Base-by-base conservation (phyloP, 441 rosid species). In the Gossypium davidsonii region DNA sequence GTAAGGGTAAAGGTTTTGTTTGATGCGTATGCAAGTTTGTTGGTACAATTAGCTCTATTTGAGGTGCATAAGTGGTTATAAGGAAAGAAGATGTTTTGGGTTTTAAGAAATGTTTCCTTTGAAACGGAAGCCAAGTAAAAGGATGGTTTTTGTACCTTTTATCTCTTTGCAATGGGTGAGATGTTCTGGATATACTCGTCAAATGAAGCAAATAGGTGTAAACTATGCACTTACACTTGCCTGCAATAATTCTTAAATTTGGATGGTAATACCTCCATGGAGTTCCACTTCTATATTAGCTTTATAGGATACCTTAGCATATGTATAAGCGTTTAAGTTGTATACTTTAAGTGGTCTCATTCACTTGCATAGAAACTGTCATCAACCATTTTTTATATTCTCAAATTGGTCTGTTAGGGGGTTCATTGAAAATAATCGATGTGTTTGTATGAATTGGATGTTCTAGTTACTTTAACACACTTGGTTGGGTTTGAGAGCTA, bases 401-500 rank as follows among this genome's bases (percentile, higher is more conserved):
- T 28, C 42, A 49, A 26, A 48, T 15, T 53, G 61, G 20, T 53
- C 72, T 52, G 37, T 69, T 34, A 4, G 34, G 20, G 49, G 28
- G 73, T 31, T 11, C 37, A 11, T 34, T 53, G 49, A 49, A 34
- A 31, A 69, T 52, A 44, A 44, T 34, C 12, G 1, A 69, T 61
- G 12, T 31, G 39, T 18, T 31, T 34, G 58, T 39, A 69, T 53
- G 73, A 69, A 53, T 10, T 69, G 72, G 73, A 25, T 69, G 49
- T 25, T 53, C 4, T 31, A 69, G 11, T 69, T 20, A 52, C 60
- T 18, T 31, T 6, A 53, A 69, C 59, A n/a, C 39, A 26, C 71
- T 51, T 51, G n/a, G 46, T 20, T 53, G 26, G 49, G 49, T 42
- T 20, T 55, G 62, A 69, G 62, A 28, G 18, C 73, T 31, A 15